Conservation (phyloP, 1,284 basidiomycete genomes). For the Tremellales sp. region DNA sequence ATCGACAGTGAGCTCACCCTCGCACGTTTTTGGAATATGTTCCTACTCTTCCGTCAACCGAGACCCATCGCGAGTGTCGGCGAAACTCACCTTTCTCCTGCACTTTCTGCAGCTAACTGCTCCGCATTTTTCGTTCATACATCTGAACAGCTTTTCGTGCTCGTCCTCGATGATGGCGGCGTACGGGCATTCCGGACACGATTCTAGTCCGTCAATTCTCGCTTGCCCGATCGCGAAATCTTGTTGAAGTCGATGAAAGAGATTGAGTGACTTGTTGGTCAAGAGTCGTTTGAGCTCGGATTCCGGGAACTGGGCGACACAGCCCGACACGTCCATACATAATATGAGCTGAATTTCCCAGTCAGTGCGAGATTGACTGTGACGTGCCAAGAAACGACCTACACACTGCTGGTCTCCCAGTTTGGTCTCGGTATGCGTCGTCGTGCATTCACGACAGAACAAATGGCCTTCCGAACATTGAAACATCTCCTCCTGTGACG, state of each 20-base stretch:
- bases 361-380: too few species aligned
- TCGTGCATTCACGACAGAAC: conserved; percentile 64
- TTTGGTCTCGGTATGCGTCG: conserved; percentile 43
- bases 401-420: conserved; percentile 48
- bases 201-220: conserved; percentile 60
- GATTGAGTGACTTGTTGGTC: conserved; percentile 56
- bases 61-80: not conserved
- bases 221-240: conserved; percentile 72
- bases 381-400: conserved; percentile 5
- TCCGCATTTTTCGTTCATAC: conserved; percentile 66
- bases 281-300: conserved; percentile 60
- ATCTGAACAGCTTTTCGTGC: conserved; percentile 71
- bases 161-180: conserved; percentile 73
- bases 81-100: conserved; percentile 60
- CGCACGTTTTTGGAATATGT: conserved; percentile 80
- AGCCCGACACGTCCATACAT: conserved; percentile 78
- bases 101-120: conserved; percentile 72
- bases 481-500: conserved; percentile 65
- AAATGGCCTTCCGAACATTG: conserved; percentile 78
- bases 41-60: conserved; percentile 53
- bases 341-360: conserved; percentile 54
- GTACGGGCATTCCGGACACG: conserved; percentile 82
- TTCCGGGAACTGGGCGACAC: conserved; percentile 63
- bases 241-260: conserved; percentile 71
- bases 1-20: conserved; percentile 54